Conservation (phyloP, 148 eudicot species). For the Vaccinium macrocarpon region DNA sequence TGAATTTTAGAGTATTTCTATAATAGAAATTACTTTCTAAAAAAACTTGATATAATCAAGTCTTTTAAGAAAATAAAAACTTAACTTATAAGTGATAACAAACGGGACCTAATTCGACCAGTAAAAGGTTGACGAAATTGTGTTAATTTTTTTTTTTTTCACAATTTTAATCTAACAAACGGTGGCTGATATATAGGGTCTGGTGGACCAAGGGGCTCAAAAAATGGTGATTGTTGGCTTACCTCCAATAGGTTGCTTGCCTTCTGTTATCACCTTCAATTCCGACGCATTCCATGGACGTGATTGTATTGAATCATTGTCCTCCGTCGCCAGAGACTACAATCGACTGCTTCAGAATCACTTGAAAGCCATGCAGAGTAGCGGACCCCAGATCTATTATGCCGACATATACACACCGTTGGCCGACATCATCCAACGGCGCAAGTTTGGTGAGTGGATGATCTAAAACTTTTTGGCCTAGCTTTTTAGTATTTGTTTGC, state of each 20-base stretch:
- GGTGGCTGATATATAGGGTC: conserved; percentile 24
- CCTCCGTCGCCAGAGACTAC: conserved; percentile 43
- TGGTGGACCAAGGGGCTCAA: conserved; percentile 45
- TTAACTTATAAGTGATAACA: too few species aligned
- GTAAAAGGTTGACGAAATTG: too few species aligned
- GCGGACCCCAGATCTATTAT: not conserved
- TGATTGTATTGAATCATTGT: conserved; percentile 44
- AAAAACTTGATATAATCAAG: too few species aligned
- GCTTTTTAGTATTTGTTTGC: not conserved
- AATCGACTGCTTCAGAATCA: conserved; percentile 36
- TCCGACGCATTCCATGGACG: conserved; percentile 23
- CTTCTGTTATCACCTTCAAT: conserved; percentile 40
- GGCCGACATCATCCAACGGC: not conserved
- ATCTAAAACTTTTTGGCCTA: not conserved
- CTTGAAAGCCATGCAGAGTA: not conserved
- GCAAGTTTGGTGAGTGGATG: conserved; percentile 2
- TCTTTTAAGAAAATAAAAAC: too few species aligned
- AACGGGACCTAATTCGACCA: too few species aligned
- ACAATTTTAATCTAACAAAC: too few species aligned
- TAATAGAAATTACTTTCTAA: too few species aligned
- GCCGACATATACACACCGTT: conserved; percentile 12
- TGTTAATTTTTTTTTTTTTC: too few species aligned
- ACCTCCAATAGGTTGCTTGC: conserved; percentile 73
- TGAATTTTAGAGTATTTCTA: too few species aligned
- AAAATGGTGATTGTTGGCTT: conserved; percentile 45